Percentiles rank a stretch among this genome's conserved stretches.
These are phyloP conservation scores for Malassezia yamatoensis DNA, from an alignment of 1,284 basidiomycete species.

Conservation along the genomic window DNA sequence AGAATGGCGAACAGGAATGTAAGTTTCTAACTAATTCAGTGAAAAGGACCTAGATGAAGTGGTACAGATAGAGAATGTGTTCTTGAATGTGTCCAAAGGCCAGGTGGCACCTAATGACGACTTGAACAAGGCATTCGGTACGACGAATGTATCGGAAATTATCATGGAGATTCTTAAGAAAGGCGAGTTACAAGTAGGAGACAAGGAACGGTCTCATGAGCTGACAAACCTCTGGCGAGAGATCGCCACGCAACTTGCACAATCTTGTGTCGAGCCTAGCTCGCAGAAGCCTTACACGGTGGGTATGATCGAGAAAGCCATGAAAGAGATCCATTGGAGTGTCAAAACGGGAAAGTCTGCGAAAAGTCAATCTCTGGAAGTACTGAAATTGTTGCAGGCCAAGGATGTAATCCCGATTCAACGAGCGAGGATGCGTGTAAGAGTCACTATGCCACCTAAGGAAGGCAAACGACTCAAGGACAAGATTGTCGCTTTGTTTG, in stretches of 20 bases:
- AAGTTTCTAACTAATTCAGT: conserved; percentile 6
- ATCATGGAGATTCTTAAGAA: conserved; percentile 89
- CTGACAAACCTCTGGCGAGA: conserved; percentile 73
- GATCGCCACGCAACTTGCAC: conserved; percentile 83
- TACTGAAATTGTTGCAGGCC: conserved; percentile 64
- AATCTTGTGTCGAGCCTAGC: conserved; percentile 85
- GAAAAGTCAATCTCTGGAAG: conserved; percentile 78
- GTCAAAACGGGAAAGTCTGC: conserved; percentile 78
- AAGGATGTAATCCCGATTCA: conserved; percentile 79
- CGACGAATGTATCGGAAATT: conserved; percentile 61
- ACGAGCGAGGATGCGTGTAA: conserved; percentile 80
- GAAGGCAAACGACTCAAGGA: conserved; percentile 66
- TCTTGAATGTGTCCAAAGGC: conserved; percentile 92
- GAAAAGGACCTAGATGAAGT: conserved; percentile 93
- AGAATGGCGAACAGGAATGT: conserved; percentile 84
- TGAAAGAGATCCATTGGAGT: conserved; percentile 85
- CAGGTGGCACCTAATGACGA: conserved; percentile 80
- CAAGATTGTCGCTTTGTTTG: conserved; percentile 62
- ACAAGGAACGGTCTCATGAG: conserved; percentile 89
- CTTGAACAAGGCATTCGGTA: conserved; percentile 80
- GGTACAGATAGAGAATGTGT: conserved; percentile 90
- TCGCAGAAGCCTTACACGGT: conserved; percentile 84
- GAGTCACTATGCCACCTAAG: conserved; percentile 65
- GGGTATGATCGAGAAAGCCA: conserved; percentile 94
- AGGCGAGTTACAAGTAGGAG: conserved; percentile 92